Conservation (phyloP, 805 yeast genomes). For the Yarrowia phangngaensis region DNA sequence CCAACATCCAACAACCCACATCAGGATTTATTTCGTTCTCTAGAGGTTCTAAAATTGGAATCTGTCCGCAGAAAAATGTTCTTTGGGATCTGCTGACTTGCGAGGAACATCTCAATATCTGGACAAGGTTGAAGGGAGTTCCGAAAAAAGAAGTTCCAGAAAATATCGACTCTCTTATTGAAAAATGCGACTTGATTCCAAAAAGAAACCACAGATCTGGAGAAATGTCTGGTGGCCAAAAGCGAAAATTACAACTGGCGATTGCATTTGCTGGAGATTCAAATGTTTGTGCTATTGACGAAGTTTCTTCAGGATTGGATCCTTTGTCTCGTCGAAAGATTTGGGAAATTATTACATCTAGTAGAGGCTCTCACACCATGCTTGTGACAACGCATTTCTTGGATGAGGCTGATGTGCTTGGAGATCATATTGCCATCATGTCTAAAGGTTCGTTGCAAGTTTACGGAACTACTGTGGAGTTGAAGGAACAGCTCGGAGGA, state of each 20-base stretch:
- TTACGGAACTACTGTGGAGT: constrained; percentile 38
- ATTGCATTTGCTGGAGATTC: constrained; percentile 41
- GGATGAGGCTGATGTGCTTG: constrained; percentile 41
- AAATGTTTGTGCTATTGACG: constrained; percentile 40
- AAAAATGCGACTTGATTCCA: constrained; percentile 36
- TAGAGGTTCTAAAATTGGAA: constrained; percentile 36
- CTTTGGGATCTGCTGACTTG: constrained; percentile 41
- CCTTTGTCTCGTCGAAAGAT: constrained; percentile 40
- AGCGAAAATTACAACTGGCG: constrained; percentile 40
- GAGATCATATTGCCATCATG: constrained; percentile 39
- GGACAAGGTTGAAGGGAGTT: constrained; percentile 39
- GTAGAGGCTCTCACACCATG: constrained; percentile 36
- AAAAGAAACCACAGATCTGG: constrained; percentile 33
- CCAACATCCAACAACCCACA: constrained; percentile 38
- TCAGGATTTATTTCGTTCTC: constrained; percentile 34
- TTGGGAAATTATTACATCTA: constrained; percentile 39
- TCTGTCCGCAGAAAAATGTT: constrained; percentile 41
- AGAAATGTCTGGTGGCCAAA: constrained; percentile 40
- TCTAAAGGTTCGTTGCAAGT: constrained; percentile 38
- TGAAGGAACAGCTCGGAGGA: constrained; percentile 39
- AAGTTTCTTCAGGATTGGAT: constrained; percentile 42
- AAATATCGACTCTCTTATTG: constrained; percentile 32
- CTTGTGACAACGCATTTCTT: constrained; percentile 40
- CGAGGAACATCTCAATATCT: constrained; percentile 37
- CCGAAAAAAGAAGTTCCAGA: constrained; percentile 28